Base-by-base conservation (phyloP, 768 basidiomycete species). In the Heimioporus sp. region DNA sequence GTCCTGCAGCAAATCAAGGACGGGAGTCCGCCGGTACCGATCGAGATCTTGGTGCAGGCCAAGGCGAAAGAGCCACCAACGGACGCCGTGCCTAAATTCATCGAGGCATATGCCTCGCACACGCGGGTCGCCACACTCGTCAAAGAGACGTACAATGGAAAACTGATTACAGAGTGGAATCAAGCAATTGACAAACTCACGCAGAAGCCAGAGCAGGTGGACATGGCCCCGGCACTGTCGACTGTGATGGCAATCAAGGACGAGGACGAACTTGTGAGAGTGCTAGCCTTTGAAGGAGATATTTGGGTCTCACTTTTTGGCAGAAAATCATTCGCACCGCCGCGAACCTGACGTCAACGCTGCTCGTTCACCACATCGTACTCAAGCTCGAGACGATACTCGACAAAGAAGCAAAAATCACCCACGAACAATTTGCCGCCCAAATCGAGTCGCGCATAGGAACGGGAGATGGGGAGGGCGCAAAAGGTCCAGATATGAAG, bases 381-480 rank as follows among this genome's bases (percentile, higher is more conserved):
- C 79, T 86, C 35, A 95, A 89, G 68, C 78, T 98, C 60, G 92
- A 95, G 69, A 81, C 83, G 4, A 94, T 97, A 64, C 77, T 98
- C 32, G 96, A 99, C 71, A 84, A 86, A 59, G 93, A 94, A 65
- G 84, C 90, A 38, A 92, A 91, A 67, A 87, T 97, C 30, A 80
- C 91, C 0, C 96, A 99, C 63, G 92, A 94, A 58, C 77, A 83
- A 61, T 82, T 98, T 38, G 83, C 92, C 6, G 80, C 83, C 32
- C 85, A 92, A 67, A 87, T 98, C 43, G 96, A 99, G 71, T 80
- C 80, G 10, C 82, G 93, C 44, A 77, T 98, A 53, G 96, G 95
- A 11, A 90, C 87, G 17, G 90, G 86, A 16, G 67, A 69, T 20
- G 67, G 65, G 3, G 82, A 78, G 39, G 78, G 78, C 53, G 83